Percentiles rank a stretch among this genome's conserved stretches.
These are phyloP conservation scores for Cajanus cajan DNA, from an alignment of 306 rosid genomes.

Conservation along the genomic window DNA sequence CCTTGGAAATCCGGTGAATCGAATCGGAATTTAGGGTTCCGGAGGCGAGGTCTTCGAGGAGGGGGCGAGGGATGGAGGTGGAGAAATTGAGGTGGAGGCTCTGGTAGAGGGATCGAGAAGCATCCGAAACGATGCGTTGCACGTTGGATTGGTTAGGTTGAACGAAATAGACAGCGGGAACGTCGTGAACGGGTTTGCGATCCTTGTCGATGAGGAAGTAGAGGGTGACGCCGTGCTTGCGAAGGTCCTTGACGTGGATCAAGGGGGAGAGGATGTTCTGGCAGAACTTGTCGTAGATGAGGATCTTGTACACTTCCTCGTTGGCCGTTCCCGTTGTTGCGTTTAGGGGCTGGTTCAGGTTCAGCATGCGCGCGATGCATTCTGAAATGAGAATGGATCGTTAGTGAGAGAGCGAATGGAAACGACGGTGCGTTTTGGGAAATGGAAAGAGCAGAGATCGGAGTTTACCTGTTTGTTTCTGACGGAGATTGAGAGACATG, in stretches of 20 bases:
- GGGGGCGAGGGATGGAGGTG: slow-evolving; percentile 81
- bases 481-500: slow-evolving; percentile 39
- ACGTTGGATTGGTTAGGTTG: slow-evolving; percentile 68
- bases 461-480: slow-evolving; percentile 35
- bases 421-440: neutral
- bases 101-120: slow-evolving; percentile 72
- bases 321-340: slow-evolving; percentile 67
- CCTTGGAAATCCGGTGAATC: slow-evolving; percentile 64
- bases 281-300: slow-evolving; percentile 84
- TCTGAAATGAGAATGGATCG: slow-evolving; percentile 42
- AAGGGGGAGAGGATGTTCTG: slow-evolving; percentile 84
- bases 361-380: slow-evolving; percentile 85
- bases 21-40: slow-evolving; percentile 80
- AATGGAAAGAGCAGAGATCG: neutral
- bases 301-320: slow-evolving; percentile 91
- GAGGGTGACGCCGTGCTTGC: slow-evolving; percentile 94
- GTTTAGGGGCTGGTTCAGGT: slow-evolving; percentile 84
- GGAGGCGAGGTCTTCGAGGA: slow-evolving; percentile 87
- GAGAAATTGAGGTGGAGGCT: slow-evolving; percentile 79
- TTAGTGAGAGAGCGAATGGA: neutral
- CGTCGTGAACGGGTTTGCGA: slow-evolving; percentile 83
- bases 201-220: slow-evolving; percentile 88
- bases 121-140: slow-evolving; percentile 71
- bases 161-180: slow-evolving; percentile 90
- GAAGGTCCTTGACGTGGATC: slow-evolving; percentile 89